Conservation (phyloP, 768 basidiomycete genomes). For the Lactarius evosmus region DNA sequence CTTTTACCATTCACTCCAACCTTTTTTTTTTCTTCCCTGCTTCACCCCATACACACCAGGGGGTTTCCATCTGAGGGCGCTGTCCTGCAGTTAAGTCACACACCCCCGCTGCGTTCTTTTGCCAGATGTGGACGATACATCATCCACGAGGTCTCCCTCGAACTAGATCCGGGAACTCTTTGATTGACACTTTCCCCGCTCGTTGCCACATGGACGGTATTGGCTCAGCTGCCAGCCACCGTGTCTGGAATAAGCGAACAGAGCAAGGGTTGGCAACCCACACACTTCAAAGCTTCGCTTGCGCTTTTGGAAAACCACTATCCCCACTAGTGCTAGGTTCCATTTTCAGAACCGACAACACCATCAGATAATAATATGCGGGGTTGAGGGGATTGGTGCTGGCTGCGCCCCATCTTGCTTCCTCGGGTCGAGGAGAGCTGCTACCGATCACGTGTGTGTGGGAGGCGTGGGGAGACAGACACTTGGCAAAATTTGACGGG, state of each 20-base stretch:
- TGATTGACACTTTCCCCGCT: not conserved
- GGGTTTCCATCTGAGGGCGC: not conserved
- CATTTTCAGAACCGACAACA: not conserved
- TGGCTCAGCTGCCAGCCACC: not conserved
- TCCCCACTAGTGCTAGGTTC: not conserved
- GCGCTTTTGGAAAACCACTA: not conserved
- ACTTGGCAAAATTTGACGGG: not conserved
- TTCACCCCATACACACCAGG: not conserved
- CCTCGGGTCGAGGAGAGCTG: not conserved
- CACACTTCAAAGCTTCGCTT: not conserved
- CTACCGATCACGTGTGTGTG: constrained; percentile 17
- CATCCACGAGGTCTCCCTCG: not conserved
- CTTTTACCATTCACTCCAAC: not conserved
- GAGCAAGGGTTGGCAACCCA: not conserved
- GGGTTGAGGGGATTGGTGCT: constrained; percentile 8
- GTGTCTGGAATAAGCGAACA: not conserved
- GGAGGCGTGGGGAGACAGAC: not conserved
- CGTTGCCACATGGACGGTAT: not conserved
- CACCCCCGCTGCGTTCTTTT: not conserved
- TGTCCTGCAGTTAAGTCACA: not conserved
- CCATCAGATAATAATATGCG: constrained; percentile 4
- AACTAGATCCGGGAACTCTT: not conserved
- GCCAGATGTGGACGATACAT: not conserved
- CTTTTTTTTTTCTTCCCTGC: not conserved
- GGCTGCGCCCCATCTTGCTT: not conserved